Evolutionary conservation across 2,329 filamentous ascomycete species (phyloP), one percentile per base, ranked within the genome.

Genomic region (Acephala macrosclerotiorum): DNA sequence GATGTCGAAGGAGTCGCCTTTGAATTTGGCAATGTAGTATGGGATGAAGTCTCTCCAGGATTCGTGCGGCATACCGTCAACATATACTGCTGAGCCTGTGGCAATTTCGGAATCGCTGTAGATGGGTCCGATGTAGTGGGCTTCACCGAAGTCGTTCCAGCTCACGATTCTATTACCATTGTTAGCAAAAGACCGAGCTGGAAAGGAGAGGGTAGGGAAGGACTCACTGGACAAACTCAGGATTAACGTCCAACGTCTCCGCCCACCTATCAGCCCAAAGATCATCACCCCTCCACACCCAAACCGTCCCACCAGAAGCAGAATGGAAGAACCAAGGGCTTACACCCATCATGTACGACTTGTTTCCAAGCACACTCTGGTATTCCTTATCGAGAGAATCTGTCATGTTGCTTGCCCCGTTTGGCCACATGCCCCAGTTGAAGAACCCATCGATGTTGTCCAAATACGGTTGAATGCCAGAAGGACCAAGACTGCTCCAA

Each of bases 251-350:
- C n/a, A 84, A 67, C 0, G 82, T 78, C 64, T 85, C 78, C 35
- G 80, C 76, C 87, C 87, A 89, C 9, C 87, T 83, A 61, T 86
- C 79, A 67, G 81, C 83, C 87, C 88, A 91, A 14, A 90, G 75
- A 63, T 83, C 79, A 69, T 89, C 87, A n/a, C 86, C 85, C 25
- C 82, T 81, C 80, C 85, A 90, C 6, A 89, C 78, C 87, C 87
- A 90, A 72, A 88, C 87, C 77, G 89, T 89, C 49, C 78, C 75
- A 70, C 82, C 89, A 7, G 79, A 78, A 0, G 85, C 82, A 65
- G 87, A 84, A 58, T 87, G 88, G 75, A 83, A 88, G 75, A 88
- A 88, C 85, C 84, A 87, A 0, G 85, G 85, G 0, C 83, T 83
- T n/a, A 86, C 81, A 1, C 83, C 80, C 83, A 85, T 85, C 81